Evolutionary conservation across 768 basidiomycete genomes (phyloP).

Genomic region (Leccinellum rugosiceps): DNA sequence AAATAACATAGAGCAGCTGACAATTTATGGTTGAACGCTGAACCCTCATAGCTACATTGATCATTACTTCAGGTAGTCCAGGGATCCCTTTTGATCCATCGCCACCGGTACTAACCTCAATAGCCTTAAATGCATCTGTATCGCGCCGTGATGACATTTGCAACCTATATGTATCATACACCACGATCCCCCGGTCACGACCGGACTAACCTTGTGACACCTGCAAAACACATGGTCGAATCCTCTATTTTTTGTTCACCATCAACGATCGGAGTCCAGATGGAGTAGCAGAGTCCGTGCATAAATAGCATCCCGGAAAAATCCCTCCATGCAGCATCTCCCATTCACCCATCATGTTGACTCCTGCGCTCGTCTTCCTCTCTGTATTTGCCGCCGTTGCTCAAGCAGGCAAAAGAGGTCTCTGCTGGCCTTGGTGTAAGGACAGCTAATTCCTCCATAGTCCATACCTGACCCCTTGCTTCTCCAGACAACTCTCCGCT

Average conservation of each 20-base stretch:
- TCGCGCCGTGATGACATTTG: not conserved
- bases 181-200: not conserved
- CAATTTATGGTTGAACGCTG: not conserved
- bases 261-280: not conserved
- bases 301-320: slow-evolving; percentile 11
- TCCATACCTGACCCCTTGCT: not conserved
- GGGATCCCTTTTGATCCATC: not conserved
- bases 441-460: not conserved
- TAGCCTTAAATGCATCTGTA: not conserved
- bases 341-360: slow-evolving; percentile 15
- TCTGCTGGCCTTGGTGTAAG: slow-evolving; percentile 37
- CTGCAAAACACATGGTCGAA: not conserved
- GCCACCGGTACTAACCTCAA: not conserved
- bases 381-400: slow-evolving; percentile 15
- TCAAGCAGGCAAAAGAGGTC: slow-evolving; percentile 37
- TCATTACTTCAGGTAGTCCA: not conserved
- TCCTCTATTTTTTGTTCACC: not conserved
- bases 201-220: not conserved
- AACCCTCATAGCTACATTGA: not conserved
- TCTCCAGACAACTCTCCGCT: slow-evolving; percentile 28
- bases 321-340: not conserved
- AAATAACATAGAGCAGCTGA: not conserved
- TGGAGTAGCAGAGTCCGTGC: not conserved
- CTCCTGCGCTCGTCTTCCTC: slow-evolving; percentile 15
- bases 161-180: not conserved